A percentile compares a stretch with the other conserved stretches of the same genome.
phyloP scores from a whole-genome alignment of 352 stramenopile genomes.

The Saprolegnia diclina region DNA sequence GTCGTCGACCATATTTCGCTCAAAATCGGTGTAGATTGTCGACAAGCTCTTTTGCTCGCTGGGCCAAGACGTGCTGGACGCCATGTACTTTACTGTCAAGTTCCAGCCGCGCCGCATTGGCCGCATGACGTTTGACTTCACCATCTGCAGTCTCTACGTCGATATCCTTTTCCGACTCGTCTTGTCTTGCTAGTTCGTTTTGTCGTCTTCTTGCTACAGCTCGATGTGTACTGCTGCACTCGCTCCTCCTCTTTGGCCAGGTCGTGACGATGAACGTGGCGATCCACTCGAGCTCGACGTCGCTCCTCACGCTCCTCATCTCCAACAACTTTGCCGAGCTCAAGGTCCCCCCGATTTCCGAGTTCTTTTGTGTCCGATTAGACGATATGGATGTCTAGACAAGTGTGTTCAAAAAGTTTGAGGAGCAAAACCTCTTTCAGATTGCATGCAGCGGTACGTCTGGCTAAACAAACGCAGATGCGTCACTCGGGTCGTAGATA shows the following conservation, averaged over 20 bases:
- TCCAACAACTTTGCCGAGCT: conserved; percentile 99
- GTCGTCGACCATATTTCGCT: too few relatives aligned
- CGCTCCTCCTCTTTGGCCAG: conserved; percentile 93
- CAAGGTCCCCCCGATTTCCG: conserved; percentile 70
- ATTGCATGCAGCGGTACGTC: conserved; percentile 85
- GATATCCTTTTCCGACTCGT: conserved; percentile 40
- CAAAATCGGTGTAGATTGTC: conserved; percentile 70
- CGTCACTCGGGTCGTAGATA: conserved; percentile 45
- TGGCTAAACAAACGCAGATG: conserved; percentile 4
- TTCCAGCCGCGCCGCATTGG: conserved; percentile 65
- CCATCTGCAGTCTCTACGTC: conserved; percentile 69
- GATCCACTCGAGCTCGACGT: conserved; percentile 92
- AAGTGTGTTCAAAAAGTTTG: conserved; percentile 98
- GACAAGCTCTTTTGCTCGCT: conserved; percentile 95
- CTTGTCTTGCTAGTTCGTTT: conserved; percentile 26
- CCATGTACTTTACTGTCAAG: conserved; percentile 86
- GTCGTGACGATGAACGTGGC: conserved; percentile 97
- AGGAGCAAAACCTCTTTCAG: conserved; percentile 96
- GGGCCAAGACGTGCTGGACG: conserved; percentile 96
- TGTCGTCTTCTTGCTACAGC: conserved; percentile 32
- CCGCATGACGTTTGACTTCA: conserved; percentile 74
- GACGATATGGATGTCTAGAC: conserved; percentile 30
- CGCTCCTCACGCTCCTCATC: conserved; percentile 91
- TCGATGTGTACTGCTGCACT: conserved; percentile 73
- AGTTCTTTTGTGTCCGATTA: neutral